Evolutionary conservation across 2,329 filamentous ascomycete genomes (phyloP).

Genomic region (Coniosporium tulheliwenetii): DNA sequence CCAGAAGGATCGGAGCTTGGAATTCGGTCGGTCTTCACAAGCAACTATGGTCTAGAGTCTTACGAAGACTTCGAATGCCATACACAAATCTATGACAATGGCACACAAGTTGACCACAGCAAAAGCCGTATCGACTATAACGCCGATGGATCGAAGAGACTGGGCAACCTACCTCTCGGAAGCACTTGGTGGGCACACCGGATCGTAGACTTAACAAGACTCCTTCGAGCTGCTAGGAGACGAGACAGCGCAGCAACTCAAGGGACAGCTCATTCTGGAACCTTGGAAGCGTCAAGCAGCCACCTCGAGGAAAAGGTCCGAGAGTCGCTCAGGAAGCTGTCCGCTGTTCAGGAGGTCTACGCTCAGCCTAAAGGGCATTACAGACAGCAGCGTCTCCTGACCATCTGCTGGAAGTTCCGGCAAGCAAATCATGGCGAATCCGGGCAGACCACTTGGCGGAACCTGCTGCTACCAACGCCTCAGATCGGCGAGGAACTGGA

Average conservation of each 20-base stretch:
- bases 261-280: constrained; percentile 6
- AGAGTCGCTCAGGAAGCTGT: constrained; percentile 18
- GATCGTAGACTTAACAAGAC: constrained; percentile 14
- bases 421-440: constrained; percentile 13
- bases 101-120: constrained; percentile 5
- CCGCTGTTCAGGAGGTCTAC: constrained; percentile 26
- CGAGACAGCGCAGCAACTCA: constrained; percentile 6
- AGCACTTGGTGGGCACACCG: constrained; percentile 27
- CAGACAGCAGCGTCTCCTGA: constrained; percentile 14
- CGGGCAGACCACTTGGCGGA: constrained; percentile 19
- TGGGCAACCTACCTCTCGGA: constrained; percentile 21
- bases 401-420: constrained; percentile 22
- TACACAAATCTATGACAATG: constrained; percentile 7
- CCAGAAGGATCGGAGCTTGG: constrained; percentile 15
- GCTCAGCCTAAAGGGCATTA: constrained; percentile 11
- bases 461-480: constrained; percentile 9
- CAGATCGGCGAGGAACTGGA: not conserved
- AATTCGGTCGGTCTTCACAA: constrained; percentile 16
- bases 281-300: constrained; percentile 2
- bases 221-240: constrained; percentile 7
- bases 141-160: constrained; percentile 11
- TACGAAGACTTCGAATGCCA: constrained; percentile 16
- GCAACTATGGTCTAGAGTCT: constrained; percentile 13
- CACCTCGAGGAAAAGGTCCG: constrained; percentile 11
- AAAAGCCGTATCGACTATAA: constrained; percentile 11